These are phyloP conservation scores for Alternaria ventricosa DNA, from an alignment of 2,329 filamentous ascomycete species.

Conservation along the genomic window DNA sequence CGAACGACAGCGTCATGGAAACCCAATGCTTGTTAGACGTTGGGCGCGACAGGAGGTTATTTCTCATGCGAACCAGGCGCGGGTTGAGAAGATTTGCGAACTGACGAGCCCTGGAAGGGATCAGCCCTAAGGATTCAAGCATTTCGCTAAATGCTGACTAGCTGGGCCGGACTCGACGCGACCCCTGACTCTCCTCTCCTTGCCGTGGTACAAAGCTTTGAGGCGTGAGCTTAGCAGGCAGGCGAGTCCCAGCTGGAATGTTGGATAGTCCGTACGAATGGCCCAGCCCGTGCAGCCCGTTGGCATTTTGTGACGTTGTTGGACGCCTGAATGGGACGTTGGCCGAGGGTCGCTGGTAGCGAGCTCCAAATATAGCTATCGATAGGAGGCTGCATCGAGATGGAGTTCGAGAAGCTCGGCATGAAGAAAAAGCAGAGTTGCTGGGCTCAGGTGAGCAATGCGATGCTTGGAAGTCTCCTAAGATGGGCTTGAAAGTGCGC, in stretches of 20 bases:
- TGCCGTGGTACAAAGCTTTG: conserved; percentile 23
- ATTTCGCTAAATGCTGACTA: conserved; percentile 19
- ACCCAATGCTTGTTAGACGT: not conserved
- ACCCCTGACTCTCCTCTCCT: conserved; percentile 17
- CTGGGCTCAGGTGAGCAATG: not conserved
- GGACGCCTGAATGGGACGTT: not conserved
- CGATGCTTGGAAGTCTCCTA: not conserved
- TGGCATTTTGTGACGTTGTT: not conserved
- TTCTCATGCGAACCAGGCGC: not conserved
- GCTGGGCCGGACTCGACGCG: conserved; percentile 11
- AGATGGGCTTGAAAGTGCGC: not conserved
- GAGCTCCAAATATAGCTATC: not conserved
- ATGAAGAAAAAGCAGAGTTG: not conserved
- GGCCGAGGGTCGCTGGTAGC: not conserved
- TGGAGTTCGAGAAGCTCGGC: not conserved
- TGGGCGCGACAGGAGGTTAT: not conserved
- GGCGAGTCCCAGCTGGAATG: not conserved
- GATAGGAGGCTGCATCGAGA: not conserved
- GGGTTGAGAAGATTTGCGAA: not conserved
- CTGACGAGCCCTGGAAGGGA: not conserved
- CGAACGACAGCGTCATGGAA: not conserved
- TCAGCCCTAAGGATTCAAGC: conserved; percentile 24
- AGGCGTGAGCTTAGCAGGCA: conserved; percentile 25
- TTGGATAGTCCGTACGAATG: not conserved
- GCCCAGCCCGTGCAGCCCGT: not conserved